Evolutionary conservation across 164 flowering plant genomes (phyloP).

Genomic region (Aristolochia fimbriata): DNA sequence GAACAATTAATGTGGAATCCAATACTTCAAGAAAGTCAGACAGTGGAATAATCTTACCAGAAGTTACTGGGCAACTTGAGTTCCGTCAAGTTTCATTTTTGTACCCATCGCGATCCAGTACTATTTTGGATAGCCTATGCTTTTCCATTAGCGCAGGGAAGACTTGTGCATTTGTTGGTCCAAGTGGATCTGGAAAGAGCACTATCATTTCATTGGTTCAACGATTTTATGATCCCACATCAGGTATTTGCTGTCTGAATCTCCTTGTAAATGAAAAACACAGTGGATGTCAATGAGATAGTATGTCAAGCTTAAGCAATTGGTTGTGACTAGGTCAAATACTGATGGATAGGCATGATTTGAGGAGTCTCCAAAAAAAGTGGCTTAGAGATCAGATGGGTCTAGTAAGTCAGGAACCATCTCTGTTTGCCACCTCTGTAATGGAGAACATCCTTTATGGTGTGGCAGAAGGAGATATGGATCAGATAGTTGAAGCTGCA

Average conservation of each 20-base stretch:
- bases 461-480: slow-evolving; percentile 37
- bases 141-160: slow-evolving; percentile 46
- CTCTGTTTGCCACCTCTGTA: slow-evolving; percentile 49
- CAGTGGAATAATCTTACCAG: slow-evolving; percentile 26
- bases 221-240: slow-evolving; percentile 77
- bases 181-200: slow-evolving; percentile 96
- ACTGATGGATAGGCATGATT: slow-evolving; percentile 84
- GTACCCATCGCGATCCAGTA: slow-evolving; percentile 50
- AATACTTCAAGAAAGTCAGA: slow-evolving; percentile 21
- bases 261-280: too few species aligned
- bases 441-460: slow-evolving; percentile 37
- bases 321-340: slow-evolving; percentile 25
- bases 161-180: slow-evolving; percentile 89
- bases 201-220: slow-evolving; percentile 82
- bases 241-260: slow-evolving; percentile 19
- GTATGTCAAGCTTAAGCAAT: too few species aligned
- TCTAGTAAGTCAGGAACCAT: slow-evolving; percentile 92
- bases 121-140: slow-evolving; percentile 44
- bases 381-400: slow-evolving; percentile 71
- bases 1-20: slow-evolving; percentile 34
- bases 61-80: slow-evolving; percentile 42
- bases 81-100: slow-evolving; percentile 49
- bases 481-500: slow-evolving; percentile 27
- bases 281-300: too few species aligned
- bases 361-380: slow-evolving; percentile 55